Base-by-base conservation (phyloP, 352 stramenopile species). In the Blastocystis hominis region DNA sequence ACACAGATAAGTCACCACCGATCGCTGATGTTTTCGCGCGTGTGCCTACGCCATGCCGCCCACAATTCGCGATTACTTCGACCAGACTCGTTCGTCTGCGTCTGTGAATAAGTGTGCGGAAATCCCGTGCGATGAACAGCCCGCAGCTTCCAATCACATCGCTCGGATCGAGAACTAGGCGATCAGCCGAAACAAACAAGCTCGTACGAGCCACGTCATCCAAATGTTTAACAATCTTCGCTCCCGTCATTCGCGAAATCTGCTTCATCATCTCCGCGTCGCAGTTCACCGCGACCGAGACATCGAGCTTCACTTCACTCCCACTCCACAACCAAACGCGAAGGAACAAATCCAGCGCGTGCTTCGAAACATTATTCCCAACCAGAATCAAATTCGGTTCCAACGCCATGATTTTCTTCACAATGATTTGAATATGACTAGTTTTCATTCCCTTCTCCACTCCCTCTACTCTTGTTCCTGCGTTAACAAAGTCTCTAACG, bases 371-470 rank as follows among this genome's bases (percentile, higher is more conserved):
- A 44, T 84, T 84, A 42, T 30, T 84, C 17, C 72, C 50, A 20
- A 84, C 72, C 2, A 84, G 50, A 68, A 84, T 84, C n/a, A 84
- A 20, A 44, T 68, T 44, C 1, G 72, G 72, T 46, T 24, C 44
- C 3, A 84, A 44, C 17, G 50, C 42, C 36, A 84, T 34, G 13
- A 84, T 62, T 50, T 84, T 84, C 36, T 84, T 84, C 54, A 84
- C 72, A 17, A 84, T 62, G 20, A 84, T 84, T 50, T 84, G 72
- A 40, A 84, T 84, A 53, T 84, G 72, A 42, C 72, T 84, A 66
- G 1, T 0, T 15, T 20, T 64, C 47, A 84, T 54, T 1, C 20
- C 2, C 13, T 6, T 17, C 10, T 5, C 20, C n/a, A 40, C 36
- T 40, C 9, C 54, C 10, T 46, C 6, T 63, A 84, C 72, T 84